A percentile compares a stretch with the other conserved stretches of the same genome.
Evolutionary conservation across 768 basidiomycete genomes (phyloP).

Genomic region (Russula earlei): DNA sequence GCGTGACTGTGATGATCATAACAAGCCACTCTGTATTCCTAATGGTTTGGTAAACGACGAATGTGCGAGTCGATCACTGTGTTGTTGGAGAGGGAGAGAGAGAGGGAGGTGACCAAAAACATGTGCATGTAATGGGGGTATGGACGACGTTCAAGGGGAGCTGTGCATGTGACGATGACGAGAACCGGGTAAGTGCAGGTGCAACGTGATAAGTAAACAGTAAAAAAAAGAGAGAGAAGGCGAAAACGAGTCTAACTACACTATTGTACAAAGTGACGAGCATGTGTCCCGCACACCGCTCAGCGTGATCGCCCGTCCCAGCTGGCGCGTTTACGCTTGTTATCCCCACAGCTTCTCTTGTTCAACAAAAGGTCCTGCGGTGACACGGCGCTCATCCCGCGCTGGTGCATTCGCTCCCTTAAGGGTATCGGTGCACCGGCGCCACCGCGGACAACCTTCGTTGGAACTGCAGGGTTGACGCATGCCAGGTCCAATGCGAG

Average conservation of each 20-base stretch:
- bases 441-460: slow-evolving; percentile 17
- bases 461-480: slow-evolving; percentile 19
- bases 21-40: no score
- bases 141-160: neutral
- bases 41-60: no score
- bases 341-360: slow-evolving; percentile 33
- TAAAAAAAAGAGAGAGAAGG: slow-evolving; percentile 9
- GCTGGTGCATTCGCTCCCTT: slow-evolving; percentile 32
- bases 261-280: no score
- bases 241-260: neutral
- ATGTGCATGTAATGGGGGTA: slow-evolving; percentile 4
- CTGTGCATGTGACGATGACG: slow-evolving; percentile 4
- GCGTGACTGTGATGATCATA: no score
- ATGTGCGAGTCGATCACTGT: no score
- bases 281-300: neutral
- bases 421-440: slow-evolving; percentile 8
- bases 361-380: slow-evolving; percentile 43
- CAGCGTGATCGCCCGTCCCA: slow-evolving; percentile 39
- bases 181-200: neutral
- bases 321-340: slow-evolving; percentile 49
- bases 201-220: slow-evolving; percentile 8
- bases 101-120: no score
- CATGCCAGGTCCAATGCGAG: slow-evolving; percentile 45
- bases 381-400: slow-evolving; percentile 44
- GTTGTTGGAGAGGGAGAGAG: no score